Conservation (phyloP, 805 yeast genomes). For the Cyberlindnera saturnus region DNA sequence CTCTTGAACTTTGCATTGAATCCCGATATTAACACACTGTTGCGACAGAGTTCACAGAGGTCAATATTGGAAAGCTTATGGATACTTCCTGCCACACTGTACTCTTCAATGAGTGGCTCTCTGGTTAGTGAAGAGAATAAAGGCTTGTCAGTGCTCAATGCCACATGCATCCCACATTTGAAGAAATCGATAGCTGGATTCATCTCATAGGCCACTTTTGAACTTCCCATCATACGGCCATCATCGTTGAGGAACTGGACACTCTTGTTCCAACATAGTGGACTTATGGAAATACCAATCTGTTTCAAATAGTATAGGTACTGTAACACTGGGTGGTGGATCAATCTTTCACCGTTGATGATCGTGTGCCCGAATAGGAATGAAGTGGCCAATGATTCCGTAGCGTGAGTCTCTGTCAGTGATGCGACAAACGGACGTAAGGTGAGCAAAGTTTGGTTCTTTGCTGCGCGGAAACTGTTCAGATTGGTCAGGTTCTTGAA, state of each 20-base stretch:
- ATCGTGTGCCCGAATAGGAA: slow-evolving; percentile 20
- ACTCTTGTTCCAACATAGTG: slow-evolving; percentile 25
- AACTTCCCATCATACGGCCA: slow-evolving; percentile 8
- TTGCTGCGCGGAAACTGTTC: slow-evolving; percentile 16
- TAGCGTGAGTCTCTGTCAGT: slow-evolving; percentile 16
- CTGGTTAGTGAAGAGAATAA: slow-evolving; percentile 22
- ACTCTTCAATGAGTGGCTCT: slow-evolving; percentile 26
- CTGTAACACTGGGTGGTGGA: slow-evolving; percentile 19
- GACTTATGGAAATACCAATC: slow-evolving; percentile 25
- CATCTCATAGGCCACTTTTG: slow-evolving; percentile 12
- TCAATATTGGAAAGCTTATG: slow-evolving; percentile 22
- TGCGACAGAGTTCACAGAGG: slow-evolving; percentile 22
- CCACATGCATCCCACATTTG: slow-evolving; percentile 20
- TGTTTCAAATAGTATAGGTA: slow-evolving; percentile 24
- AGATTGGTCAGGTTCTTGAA: slow-evolving; percentile 20
- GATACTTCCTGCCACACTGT: slow-evolving; percentile 22
- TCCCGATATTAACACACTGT: slow-evolving; percentile 23
- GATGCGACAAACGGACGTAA: slow-evolving; percentile 23
- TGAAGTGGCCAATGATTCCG: slow-evolving; percentile 21
- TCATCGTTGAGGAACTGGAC: slow-evolving; percentile 20
- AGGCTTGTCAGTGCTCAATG: slow-evolving; percentile 22
- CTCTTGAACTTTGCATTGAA: slow-evolving; percentile 19
- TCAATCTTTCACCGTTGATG: slow-evolving; percentile 22
- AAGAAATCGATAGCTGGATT: slow-evolving; percentile 23
- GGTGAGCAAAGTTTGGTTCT: slow-evolving; percentile 12